A percentile compares a stretch with the other conserved stretches of the same genome.
phyloP scores from a whole-genome alignment of 2,329 filamentous ascomycete genomes.

The Arthrobotrys musiformis region DNA sequence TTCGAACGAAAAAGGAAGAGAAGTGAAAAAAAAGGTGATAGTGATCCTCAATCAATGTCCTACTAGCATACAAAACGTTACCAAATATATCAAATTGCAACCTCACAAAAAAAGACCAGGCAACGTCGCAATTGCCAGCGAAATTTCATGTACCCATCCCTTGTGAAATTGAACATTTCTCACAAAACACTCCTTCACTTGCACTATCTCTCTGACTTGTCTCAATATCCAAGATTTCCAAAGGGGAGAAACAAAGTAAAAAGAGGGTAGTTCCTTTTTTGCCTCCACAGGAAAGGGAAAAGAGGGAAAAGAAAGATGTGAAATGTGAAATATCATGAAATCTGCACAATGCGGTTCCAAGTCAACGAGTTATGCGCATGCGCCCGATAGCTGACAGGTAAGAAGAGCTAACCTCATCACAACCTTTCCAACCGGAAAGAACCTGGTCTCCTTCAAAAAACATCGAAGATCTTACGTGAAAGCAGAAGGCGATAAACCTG shows the following conservation, averaged over 20 bases:
- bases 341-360: conserved; percentile 12
- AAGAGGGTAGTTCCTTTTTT: too few species aligned
- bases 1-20: not conserved
- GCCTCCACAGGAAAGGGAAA: not conserved
- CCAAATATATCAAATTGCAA: not conserved
- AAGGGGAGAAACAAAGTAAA: not conserved
- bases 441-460: not conserved
- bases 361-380: too few species aligned
- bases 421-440: not conserved
- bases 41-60: not conserved
- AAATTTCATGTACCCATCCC: conserved; percentile 3
- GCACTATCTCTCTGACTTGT: not conserved
- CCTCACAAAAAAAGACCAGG: not conserved
- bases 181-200: not conserved
- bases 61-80: not conserved
- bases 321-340: not conserved
- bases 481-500: not conserved
- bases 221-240: conserved; percentile 3
- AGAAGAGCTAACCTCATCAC: not conserved
- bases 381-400: not conserved
- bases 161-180: conserved; percentile 7
- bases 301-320: not conserved
- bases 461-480: not conserved
- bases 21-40: not conserved
- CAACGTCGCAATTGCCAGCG: conserved; percentile 3